Evolutionary conservation across 1,284 basidiomycete species (phyloP).

Genomic region (Gomphus bonarii): DNA sequence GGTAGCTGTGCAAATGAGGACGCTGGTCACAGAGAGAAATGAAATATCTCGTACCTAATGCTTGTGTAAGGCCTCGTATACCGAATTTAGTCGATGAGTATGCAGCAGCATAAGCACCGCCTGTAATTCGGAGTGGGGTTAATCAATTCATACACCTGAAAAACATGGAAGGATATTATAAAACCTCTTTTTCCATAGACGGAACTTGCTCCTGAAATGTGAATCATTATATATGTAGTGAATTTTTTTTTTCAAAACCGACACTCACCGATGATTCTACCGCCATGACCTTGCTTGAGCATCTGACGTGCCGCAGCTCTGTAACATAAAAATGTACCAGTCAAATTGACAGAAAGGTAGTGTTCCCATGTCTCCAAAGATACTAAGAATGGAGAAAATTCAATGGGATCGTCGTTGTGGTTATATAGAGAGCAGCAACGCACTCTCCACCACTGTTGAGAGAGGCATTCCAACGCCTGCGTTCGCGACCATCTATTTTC

Average conservation of each 20-base stretch:
- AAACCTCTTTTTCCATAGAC: slow-evolving; percentile 5
- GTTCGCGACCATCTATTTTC: slow-evolving; percentile 26
- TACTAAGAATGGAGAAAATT: not conserved
- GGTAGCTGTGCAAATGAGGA: slow-evolving; percentile 2
- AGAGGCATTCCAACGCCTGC: slow-evolving; percentile 27
- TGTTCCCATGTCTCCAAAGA: slow-evolving; percentile 12
- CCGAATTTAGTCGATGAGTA: slow-evolving; percentile 34
- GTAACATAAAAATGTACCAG: slow-evolving; percentile 21
- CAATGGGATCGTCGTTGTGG: not conserved
- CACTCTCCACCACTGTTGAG: slow-evolving; percentile 22
- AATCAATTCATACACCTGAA: slow-evolving; percentile 9
- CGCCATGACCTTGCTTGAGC: slow-evolving; percentile 31
- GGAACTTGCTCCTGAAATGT: not conserved
- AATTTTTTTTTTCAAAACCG: not conserved
- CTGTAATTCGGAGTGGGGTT: not conserved
- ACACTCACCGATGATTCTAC: slow-evolving; percentile 28
- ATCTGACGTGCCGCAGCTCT: slow-evolving; percentile 31
- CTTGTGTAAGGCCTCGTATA: slow-evolving; percentile 30
- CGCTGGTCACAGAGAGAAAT: not conserved
- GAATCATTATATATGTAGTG: not conserved
- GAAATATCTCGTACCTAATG: slow-evolving; percentile 16
- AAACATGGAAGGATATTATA: slow-evolving; percentile 10
- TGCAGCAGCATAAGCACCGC: slow-evolving; percentile 19
- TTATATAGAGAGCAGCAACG: not conserved
- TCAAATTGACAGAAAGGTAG: slow-evolving; percentile 18